Conservation (phyloP, 495 filamentous ascomycete species). For the Chlorociboria aeruginascens region DNA sequence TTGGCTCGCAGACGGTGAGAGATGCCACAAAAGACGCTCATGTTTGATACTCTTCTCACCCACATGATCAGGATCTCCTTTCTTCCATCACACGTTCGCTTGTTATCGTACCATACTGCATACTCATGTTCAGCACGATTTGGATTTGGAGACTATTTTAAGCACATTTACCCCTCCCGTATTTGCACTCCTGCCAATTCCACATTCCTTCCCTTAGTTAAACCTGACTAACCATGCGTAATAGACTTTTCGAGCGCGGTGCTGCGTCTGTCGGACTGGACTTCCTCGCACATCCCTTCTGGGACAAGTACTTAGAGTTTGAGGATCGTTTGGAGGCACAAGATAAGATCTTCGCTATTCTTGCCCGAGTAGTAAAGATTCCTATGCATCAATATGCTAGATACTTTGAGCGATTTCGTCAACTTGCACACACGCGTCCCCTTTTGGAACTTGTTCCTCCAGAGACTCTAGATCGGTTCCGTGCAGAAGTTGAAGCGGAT, state of each 20-base stretch:
- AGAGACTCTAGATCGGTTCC: constrained; percentile 57
- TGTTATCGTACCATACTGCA: constrained; percentile 26
- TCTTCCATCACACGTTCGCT: constrained; percentile 27
- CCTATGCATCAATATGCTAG: constrained; percentile 95
- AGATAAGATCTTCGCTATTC: constrained; percentile 76
- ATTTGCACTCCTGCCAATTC: constrained; percentile 40
- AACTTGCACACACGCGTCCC: constrained; percentile 61
- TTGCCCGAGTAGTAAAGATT: constrained; percentile 78
- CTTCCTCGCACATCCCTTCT: constrained; percentile 90
- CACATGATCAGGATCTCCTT: constrained; percentile 42
- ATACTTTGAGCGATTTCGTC: constrained; percentile 85
- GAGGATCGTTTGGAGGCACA: constrained; percentile 81
- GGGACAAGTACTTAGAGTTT: constrained; percentile 97
- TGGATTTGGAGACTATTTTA: constrained; percentile 35
- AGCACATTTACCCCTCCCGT: constrained; percentile 44
- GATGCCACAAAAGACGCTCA: constrained; percentile 17
- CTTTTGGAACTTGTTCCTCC: constrained; percentile 58
- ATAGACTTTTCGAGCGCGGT: constrained; percentile 86
- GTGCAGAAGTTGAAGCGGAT: constrained; percentile 55
- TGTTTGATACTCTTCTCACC: constrained; percentile 39
- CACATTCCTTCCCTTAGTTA: constrained; percentile 22
- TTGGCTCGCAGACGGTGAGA: constrained; percentile 23
- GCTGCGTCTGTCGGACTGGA: constrained; percentile 79
- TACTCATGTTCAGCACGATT: constrained; percentile 30
- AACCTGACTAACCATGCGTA: constrained; percentile 39